phyloP scores from a whole-genome alignment of 441 rosid genomes.

The Syzygium syzygioides region DNA sequence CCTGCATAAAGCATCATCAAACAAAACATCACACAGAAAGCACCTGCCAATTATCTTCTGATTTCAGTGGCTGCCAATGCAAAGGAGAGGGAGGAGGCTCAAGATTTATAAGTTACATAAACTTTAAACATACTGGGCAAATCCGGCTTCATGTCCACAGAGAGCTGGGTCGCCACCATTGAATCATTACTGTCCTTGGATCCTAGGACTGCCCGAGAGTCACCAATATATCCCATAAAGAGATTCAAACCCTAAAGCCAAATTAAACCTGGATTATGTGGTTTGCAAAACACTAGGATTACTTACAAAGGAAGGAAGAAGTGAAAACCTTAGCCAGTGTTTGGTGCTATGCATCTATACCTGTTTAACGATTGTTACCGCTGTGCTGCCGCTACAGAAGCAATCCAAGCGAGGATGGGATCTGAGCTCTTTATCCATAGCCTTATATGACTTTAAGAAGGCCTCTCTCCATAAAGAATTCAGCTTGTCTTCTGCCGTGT shows the following conservation, averaged over 20 bases:
- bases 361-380: slow-evolving; percentile 86
- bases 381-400: slow-evolving; percentile 98
- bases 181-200: background rate
- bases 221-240: slow-evolving; percentile 8
- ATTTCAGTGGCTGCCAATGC: background rate
- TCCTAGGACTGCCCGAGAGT: slow-evolving; percentile 8
- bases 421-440: slow-evolving; percentile 90
- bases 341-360: slow-evolving; percentile 21
- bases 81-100: background rate
- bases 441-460: slow-evolving; percentile 77
- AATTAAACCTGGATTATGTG: slow-evolving; percentile 14
- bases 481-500: slow-evolving; percentile 49
- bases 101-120: background rate
- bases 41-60: background rate
- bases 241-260: slow-evolving; percentile 5
- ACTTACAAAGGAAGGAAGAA: background rate
- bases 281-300: slow-evolving; percentile 13
- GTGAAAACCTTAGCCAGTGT: background rate
- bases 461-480: slow-evolving; percentile 80
- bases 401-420: slow-evolving; percentile 88
- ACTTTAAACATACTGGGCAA: slow-evolving; percentile 62
- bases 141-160: slow-evolving; percentile 45
- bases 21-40: background rate
- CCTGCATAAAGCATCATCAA: slow-evolving; percentile 30
- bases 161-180: slow-evolving; percentile 4